These are phyloP conservation scores for Solanum infundibuliforme DNA, from an alignment of 257 asterid species.

Conservation along the genomic window DNA sequence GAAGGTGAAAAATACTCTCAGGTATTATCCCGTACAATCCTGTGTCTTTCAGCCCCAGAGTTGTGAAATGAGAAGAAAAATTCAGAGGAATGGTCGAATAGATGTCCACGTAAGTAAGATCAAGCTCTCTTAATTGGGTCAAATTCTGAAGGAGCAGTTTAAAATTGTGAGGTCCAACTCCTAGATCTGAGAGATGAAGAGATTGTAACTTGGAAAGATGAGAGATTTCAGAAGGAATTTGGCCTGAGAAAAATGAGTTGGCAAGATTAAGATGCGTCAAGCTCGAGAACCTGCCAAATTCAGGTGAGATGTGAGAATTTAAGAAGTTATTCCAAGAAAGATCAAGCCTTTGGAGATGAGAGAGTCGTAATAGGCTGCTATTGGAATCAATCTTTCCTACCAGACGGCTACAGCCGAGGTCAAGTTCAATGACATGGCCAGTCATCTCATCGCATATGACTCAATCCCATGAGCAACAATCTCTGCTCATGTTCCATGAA, in stretches of 20 bases:
- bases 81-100: neutral
- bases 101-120: neutral
- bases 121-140: neutral
- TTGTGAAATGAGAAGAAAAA: constrained; percentile 1
- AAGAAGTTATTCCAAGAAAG: constrained; percentile 11
- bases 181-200: neutral
- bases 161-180: neutral
- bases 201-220: neutral
- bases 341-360: constrained; percentile 1
- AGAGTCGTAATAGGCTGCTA: constrained; percentile 8
- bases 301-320: neutral
- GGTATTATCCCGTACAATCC: neutral
- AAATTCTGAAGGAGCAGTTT: neutral
- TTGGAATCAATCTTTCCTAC: neutral
- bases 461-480: constrained; percentile 15
- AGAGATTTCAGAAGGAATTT: constrained; percentile 9
- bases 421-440: constrained; percentile 6
- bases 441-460: constrained; percentile 1
- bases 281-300: neutral
- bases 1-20: neutral
- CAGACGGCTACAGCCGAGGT: constrained; percentile 9
- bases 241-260: constrained; percentile 6
- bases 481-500: constrained; percentile 6
- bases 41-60: neutral
- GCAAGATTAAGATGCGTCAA: constrained; percentile 3